Evolutionary conservation across 805 yeast genomes (phyloP), one percentile per base, ranked within the genome.

Genomic region (Wickerhamomyces ciferrii): DNA sequence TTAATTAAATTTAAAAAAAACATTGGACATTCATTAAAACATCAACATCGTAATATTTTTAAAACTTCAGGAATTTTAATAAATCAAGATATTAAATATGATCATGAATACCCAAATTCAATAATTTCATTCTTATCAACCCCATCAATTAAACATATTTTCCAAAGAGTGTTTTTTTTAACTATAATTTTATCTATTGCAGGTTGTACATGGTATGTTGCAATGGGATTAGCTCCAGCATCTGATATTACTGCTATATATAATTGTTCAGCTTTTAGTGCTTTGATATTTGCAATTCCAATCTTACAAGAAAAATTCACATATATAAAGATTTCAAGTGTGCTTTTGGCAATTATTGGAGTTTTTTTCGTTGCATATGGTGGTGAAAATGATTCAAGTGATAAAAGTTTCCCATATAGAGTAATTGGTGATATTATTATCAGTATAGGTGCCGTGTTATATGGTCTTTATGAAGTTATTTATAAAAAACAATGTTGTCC

Each of bases 161-260:
- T 75, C 34, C 53, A 54, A 35, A 66, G 73, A 21, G 62, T 78
- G 5, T 63, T 71, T 3, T 43, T 74, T 3, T 67, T 85, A 27
- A 74, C 85, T 3, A 27, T 76, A 9, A 75, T 88, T 7, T 69
- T 88, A 49, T 86, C 86, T 18, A 49, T 79, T 2, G 96, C 96
- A 0, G 96, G 95, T 1, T 70, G 78, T 18, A 79, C 96, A 2
- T 88, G 96, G 96, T 89, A 87, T 60, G 75, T 86, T 17, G 85
- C 96, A 11, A 87, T 89, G 81, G 73, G 81, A 27, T 66, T 86
- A 59, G 82, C 96, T 0, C 84, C 90, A 25, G 88, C 95, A 0
- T 74, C 88, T 3, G 96, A 89, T 57, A 84, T 89, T 34, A 89
- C 96, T 2, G 96, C 96, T 3, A 88, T 88, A 49, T 89, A 88